Conservation (phyloP, 2,329 filamentous ascomycete species). For the Aspergillus ustus region DNA sequence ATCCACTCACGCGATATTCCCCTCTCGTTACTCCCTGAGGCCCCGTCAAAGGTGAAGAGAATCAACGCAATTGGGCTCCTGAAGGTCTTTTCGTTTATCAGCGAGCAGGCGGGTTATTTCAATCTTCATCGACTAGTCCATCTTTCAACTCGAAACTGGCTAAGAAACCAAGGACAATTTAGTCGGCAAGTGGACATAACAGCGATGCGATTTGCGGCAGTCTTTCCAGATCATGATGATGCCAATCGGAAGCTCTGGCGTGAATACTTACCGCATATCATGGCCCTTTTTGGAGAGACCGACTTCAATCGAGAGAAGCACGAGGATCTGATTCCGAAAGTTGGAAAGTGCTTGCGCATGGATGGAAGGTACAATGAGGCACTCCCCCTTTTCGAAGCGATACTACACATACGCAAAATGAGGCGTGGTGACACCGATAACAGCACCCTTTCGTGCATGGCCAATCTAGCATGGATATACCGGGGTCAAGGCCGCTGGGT, state of each 20-base stretch:
- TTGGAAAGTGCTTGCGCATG: constrained; percentile 17
- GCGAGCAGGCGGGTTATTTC: not conserved
- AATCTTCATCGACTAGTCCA: constrained; percentile 39
- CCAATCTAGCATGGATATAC: not conserved
- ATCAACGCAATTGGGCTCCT: constrained; percentile 30
- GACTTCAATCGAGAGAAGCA: constrained; percentile 11
- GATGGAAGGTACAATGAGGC: not conserved
- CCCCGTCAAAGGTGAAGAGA: not conserved
- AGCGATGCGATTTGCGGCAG: constrained; percentile 9
- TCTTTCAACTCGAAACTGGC: constrained; percentile 28
- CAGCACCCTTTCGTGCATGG: not conserved
- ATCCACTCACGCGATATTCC: constrained; percentile 34
- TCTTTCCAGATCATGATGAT: not conserved
- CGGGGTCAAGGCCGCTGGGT: constrained; percentile 22
- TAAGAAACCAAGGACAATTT: constrained; percentile 6
- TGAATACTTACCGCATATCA: constrained; percentile 26
- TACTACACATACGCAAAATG: not conserved
- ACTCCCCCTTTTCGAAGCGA: not conserved
- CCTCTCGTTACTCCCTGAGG: constrained; percentile 26
- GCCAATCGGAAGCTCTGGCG: not conserved
- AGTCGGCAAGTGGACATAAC: no score
- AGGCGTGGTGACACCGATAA: not conserved
- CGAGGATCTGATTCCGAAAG: not conserved
- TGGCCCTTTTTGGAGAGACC: not conserved
- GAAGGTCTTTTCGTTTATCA: constrained; percentile 22